Base-by-base conservation (phyloP, 441 rosid species). In the Euphorbia celastroides region DNA sequence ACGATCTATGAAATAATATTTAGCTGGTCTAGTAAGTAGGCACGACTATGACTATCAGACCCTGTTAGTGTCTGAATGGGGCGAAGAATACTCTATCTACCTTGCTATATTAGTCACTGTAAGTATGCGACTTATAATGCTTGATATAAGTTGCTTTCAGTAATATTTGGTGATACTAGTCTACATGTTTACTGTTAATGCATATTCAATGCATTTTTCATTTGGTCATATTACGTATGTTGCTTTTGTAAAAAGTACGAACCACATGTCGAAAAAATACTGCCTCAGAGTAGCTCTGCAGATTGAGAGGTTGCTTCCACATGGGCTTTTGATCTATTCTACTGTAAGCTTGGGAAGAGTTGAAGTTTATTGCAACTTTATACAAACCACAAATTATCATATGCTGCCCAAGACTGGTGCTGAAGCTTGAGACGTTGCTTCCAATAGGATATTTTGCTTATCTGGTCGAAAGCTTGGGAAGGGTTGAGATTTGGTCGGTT, bases 81-180 rank as follows among this genome's bases (percentile, higher is more conserved):
- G 11, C 32, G 1, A 34, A 54, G n/a, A n/a, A 50, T 38, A 23
- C 1, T 28, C 23, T 17, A 46, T 17, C 55, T 25, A 31, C 2
- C 44, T 60, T 23, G 50, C 50, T 19, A 34, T 19, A 34, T 3
- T 25, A 56, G 69, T 66, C 61, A 66, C 42, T 36, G 50, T 12
- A n/a, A 56, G 50, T 12, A n/a, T 66, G 62, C 19, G 38, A 57
- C 11, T 23, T 25, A 20, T 54, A 22, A 17, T n/a, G 48, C 27
- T 65, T 11, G 25, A 30, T 65, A 34, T 54, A 13, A 7, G 7
- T 54, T 60, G 6, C 34, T 5, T 50, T 55, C 19, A 65, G 22
- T 36, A 36, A 38, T 38, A 22, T 61, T 17, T 60, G 65, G 28
- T 28, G 1, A 11, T n/a, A 23, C 5, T 23, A 16, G 22, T 60